Evolutionary conservation across 176 grass and related monocot genomes (phyloP), one percentile per base, ranked within the genome.

Genomic region (Zoysia pacifica): DNA sequence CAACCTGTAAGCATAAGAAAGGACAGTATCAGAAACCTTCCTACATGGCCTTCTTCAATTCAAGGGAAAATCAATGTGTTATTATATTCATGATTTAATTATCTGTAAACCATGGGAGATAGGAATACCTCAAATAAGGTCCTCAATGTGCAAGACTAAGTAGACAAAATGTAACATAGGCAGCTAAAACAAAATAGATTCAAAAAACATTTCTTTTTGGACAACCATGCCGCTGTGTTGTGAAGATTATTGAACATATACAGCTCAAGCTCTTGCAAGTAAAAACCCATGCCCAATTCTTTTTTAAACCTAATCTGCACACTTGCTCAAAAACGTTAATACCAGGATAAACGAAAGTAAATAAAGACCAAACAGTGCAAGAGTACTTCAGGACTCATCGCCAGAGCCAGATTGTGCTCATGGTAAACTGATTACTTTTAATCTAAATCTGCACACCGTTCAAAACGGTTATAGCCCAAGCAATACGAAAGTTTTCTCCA

Each of bases 301-400:
- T 89, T 70, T 81, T 77, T 67, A 81, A 9, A 89, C 82, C 82
- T 89, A 85, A 89, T 89, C 87, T 89, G 82, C 87, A 85, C 82
- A 89, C 87, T 85, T 49, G 60, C 38, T 61, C 65, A 81, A 76
- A 83, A 58, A 18, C 0, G 59, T 89, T 81, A 89, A 81, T 81
- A 76, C 80, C n/a, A 85, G 56, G 42, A 80, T 41, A 84, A 73
- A 75, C 69, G 9, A 65, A 4, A 39, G 36, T 65, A 85, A 49
- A 51, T 14, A 77, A 58, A 72, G 18, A 67, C 39, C 42, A 78
- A 45, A 37, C 76, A 16, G 35, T 67, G 46, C 16, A 41, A 75
- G 28, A 75, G 48, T 61, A 69, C 44, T 86, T 66, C 35, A 75
- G 43, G 49, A 48, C 43, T 40, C 11, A 51, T 65, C 76, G 56